Percentiles rank a stretch among this genome's conserved stretches.
phyloP scores from a whole-genome alignment of 805 yeast genomes.

The Zygosaccharomyces kombuchaensis region DNA sequence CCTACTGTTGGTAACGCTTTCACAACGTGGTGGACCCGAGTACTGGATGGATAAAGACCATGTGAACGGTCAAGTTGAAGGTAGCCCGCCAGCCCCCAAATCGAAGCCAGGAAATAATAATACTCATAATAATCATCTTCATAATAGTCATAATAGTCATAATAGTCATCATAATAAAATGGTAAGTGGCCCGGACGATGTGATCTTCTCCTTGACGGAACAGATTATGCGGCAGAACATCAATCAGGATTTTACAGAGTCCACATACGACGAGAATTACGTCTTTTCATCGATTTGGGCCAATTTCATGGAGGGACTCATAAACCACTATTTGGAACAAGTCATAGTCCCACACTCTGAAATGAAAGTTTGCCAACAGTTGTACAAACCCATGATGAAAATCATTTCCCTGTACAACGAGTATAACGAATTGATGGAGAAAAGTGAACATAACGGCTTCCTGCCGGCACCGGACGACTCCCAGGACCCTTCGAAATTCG shows the following conservation, averaged over 20 bases:
- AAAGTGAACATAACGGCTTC: conserved; percentile 35
- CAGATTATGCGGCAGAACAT: conserved; percentile 34
- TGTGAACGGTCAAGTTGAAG: conserved; percentile 7
- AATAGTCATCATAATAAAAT: not conserved
- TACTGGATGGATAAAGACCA: conserved; percentile 34
- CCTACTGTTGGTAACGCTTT: conserved; percentile 29
- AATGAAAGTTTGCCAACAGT: conserved; percentile 36
- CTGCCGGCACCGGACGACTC: conserved; percentile 15
- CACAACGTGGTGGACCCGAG: conserved; percentile 36
- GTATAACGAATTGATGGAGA: conserved; percentile 35
- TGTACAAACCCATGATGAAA: conserved; percentile 38
- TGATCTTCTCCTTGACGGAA: conserved; percentile 29
- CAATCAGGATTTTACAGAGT: conserved; percentile 32
- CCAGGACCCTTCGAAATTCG: not conserved
- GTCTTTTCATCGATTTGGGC: conserved; percentile 38
- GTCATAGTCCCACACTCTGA: conserved; percentile 36
- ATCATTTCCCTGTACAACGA: conserved; percentile 35
- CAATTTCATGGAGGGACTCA: conserved; percentile 37
- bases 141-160: not conserved
- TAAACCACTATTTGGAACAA: conserved; percentile 35
- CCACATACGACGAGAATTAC: conserved; percentile 32
- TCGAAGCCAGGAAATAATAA: not conserved
- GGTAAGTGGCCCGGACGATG: conserved; percentile 5
- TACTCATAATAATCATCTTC: not conserved
- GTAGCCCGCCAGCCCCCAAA: conserved; percentile 1